These are phyloP conservation scores for Exserohilum rostratum DNA, from an alignment of 2,329 filamentous ascomycete species.

Conservation along the genomic window DNA sequence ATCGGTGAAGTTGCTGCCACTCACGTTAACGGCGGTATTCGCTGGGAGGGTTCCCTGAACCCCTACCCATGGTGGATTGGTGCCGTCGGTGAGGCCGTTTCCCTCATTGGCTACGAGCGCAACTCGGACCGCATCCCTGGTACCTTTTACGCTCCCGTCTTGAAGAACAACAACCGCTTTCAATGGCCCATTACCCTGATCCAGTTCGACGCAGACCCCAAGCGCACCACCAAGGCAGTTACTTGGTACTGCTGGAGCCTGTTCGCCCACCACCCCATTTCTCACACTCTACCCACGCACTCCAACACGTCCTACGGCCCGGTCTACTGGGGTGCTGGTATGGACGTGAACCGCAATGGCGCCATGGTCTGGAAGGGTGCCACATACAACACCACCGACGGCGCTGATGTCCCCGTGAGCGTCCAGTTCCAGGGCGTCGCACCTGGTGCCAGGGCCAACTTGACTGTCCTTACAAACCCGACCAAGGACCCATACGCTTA, in stretches of 20 bases:
- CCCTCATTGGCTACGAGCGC: constrained; percentile 68
- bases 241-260: constrained; percentile 49
- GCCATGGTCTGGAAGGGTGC: constrained; percentile 54
- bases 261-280: constrained; percentile 52
- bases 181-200: constrained; percentile 50
- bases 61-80: constrained; percentile 56
- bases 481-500: constrained; percentile 47
- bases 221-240: constrained; percentile 34
- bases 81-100: constrained; percentile 68
- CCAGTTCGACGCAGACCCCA: constrained; percentile 50
- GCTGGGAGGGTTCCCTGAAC: constrained; percentile 35
- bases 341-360: constrained; percentile 36
- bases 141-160: constrained; percentile 46
- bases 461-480: constrained; percentile 54
- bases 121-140: constrained; percentile 66
- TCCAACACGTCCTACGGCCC: constrained; percentile 50
- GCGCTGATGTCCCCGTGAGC: constrained; percentile 25
- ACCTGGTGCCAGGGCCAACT: constrained; percentile 32
- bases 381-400: constrained; percentile 56
- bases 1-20: constrained; percentile 46
- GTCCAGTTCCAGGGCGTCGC: constrained; percentile 39
- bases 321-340: constrained; percentile 55
- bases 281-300: constrained; percentile 51
- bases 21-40: constrained; percentile 38
- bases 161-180: constrained; percentile 45